Evolutionary conservation across 164 flowering plant genomes (phyloP), one percentile per base, ranked within the genome.

Genomic region (Aristolochia fimbriata): DNA sequence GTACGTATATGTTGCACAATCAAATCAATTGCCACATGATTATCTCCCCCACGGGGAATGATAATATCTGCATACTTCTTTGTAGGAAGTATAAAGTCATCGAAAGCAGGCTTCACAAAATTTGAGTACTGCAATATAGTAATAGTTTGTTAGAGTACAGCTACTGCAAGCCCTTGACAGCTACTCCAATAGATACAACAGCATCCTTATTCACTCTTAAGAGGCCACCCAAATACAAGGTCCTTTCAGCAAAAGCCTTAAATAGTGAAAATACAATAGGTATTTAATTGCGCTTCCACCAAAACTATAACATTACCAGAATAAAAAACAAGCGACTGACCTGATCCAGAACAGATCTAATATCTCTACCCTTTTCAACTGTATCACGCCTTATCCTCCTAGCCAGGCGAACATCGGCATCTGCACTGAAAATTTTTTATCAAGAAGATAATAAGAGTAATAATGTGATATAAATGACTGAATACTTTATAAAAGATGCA

Each of bases 31-130:
- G 99, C 99, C 13, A 90, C 97, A 74, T 85, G 88, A 81, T 93
- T 93, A 76, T 93, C 97, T 65, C 97, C 99, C 60, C 99, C 99
- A 25, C 96, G 87, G 9, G 99, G 97, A 67, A 93, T 90, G 57
- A 93, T 93, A 58, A 93, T 82, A 78, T 93, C 99, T 27, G 97
- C 99, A 73, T 86, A 91, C 71, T 93, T 93, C 76, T 93, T 93
- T 65, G 95, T 83, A 59, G 99, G 99, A 69, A 88, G 99, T 72
- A 93, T 86, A 68, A 93, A 93, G 69, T 93, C 97, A 73, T 93
- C 99, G 70, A 88, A 93, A 65, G 97, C 99, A 65, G 99, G 97
- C 82, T 93, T 93, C 71, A 93, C 99, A 67, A 90, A 93, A 55
- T 86, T 93, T 46, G 99, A 83, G 76, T 93, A 93, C 99, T 93